Evolutionary conservation across 2,329 filamentous ascomycete species (phyloP), one percentile per base, ranked within the genome.

Genomic region (Trichoderma aggressivum): DNA sequence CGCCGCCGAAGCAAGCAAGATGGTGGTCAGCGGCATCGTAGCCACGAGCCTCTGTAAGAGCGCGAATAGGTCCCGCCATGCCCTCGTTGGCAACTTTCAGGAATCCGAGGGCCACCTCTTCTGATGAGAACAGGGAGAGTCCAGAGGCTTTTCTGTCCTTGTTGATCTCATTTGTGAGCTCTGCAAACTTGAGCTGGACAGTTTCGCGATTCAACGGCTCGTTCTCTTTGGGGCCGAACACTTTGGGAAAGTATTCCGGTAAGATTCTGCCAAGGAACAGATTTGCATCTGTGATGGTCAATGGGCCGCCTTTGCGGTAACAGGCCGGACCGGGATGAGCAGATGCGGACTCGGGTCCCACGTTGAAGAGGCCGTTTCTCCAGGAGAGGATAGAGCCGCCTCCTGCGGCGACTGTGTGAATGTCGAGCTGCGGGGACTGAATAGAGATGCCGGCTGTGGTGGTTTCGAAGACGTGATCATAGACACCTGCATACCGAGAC

Each of bases 401-500:
- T 21, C 92, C 91, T 7, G 92, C 91, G 28, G 92, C 92, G 5
- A 94, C 91, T 1, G 92, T 95, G 78, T 93, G 93, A 78, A 95
- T 94, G 75, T 94, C 92, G 1, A 94, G 86, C 77, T 94, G 92
- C 0, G 92, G 92, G 1, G 89, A 91, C 73, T 94, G 92, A 12
- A 94, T 93, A 1, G 91, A 91, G 1, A 94, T 89, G 14, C 92
- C 92, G 0, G 92, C 92, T 0, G 91, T 94, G 0, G 91, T 93
- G 0, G 91, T 93, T 76, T 94, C 92, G 72, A 94, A 93, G 0
- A 83, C 78, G 60, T 84, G 81, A 32, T 83, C 82, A 36, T 81
- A 81, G 2, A 78, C 77, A 1, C 82, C 82, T 3, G 78, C 89
- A 74, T 92, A 94, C 47, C 92, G 84, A 30, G 89, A 92, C 10